These are phyloP conservation scores for Cinnamomum chago DNA, from an alignment of 164 flowering plant genomes.

Conservation along the genomic window DNA sequence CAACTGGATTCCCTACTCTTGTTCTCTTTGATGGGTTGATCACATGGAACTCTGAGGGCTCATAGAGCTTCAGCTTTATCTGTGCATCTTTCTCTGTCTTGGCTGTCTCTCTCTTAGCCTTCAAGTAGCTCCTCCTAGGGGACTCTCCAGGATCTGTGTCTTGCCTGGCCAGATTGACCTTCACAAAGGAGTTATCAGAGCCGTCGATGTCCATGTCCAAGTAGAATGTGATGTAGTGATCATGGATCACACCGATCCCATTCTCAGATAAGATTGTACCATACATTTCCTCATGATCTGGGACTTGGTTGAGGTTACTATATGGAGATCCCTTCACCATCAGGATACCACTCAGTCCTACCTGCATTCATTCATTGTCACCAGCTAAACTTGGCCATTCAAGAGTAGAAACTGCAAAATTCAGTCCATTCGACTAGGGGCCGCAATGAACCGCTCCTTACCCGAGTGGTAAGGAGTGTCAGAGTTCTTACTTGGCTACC, in stretches of 20 bases:
- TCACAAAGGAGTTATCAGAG: conserved; percentile 64
- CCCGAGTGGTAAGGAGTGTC: too few relatives aligned
- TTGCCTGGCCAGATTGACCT: conserved; percentile 47
- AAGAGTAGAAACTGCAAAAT: too few relatives aligned
- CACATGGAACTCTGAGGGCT: conserved; percentile 82
- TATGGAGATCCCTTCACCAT: conserved; percentile 44
- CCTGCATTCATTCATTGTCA: conserved; percentile 28
- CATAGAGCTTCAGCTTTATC: conserved; percentile 71
- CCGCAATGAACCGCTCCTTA: too few relatives aligned
- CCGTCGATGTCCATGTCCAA: conserved; percentile 73
- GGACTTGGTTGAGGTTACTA: conserved; percentile 28
- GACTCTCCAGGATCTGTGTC: conserved; percentile 43
- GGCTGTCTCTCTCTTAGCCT: conserved; percentile 51
- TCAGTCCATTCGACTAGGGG: too few relatives aligned
- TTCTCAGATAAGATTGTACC: conserved; percentile 57
- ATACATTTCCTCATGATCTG: conserved; percentile 24
- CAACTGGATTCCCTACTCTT: conserved; percentile 76
- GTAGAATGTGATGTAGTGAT: conserved; percentile 54
- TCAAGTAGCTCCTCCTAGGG: conserved; percentile 69
- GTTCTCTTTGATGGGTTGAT: conserved; percentile 62
- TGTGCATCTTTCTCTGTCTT: conserved; percentile 88
- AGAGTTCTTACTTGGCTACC: too few relatives aligned
- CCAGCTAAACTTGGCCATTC: too few relatives aligned
- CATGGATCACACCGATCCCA: conserved; percentile 53
- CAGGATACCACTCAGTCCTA: conserved; percentile 51